Conservation (phyloP, 192 early-diverging fungal species). For the Entomortierella lignicola region DNA sequence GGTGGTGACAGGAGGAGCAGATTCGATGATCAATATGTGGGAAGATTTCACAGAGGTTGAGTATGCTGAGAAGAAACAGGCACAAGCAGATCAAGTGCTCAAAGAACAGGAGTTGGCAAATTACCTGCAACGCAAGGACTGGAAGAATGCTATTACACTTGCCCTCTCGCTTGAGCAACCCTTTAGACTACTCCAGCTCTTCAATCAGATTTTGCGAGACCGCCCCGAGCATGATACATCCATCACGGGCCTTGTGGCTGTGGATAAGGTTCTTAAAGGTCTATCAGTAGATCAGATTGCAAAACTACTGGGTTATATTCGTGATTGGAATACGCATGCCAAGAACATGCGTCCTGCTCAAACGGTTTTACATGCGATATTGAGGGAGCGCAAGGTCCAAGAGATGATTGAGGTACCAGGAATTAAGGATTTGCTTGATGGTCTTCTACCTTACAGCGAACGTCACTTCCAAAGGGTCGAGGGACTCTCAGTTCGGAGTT, state of each 20-base stretch:
- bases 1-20: slow-evolving; percentile 91
- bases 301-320: slow-evolving; percentile 83
- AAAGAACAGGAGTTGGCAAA: slow-evolving; percentile 94
- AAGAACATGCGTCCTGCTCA: slow-evolving; percentile 85
- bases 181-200: slow-evolving; percentile 80
- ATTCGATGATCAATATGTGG: slow-evolving; percentile 93
- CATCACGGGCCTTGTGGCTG: slow-evolving; percentile 67
- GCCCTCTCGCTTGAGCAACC: slow-evolving; percentile 93
- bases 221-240: slow-evolving; percentile 63
- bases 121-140: slow-evolving; percentile 89
- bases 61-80: slow-evolving; percentile 76
- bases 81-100: slow-evolving; percentile 77
- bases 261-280: slow-evolving; percentile 78
- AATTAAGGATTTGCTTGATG: slow-evolving; percentile 87
- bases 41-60: slow-evolving; percentile 91
- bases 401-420: slow-evolving; percentile 79
- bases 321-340: slow-evolving; percentile 96
- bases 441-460: slow-evolving; percentile 90
- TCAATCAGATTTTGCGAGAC: slow-evolving; percentile 69
- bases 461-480: slow-evolving; percentile 89
- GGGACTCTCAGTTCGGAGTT: slow-evolving; percentile 81
- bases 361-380: slow-evolving; percentile 80
- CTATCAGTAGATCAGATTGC: slow-evolving; percentile 78
- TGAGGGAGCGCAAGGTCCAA: slow-evolving; percentile 73
- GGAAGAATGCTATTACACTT: slow-evolving; percentile 89